These are phyloP conservation scores for Prosopis cineraria DNA, from an alignment of 306 rosid species.

Conservation along the genomic window DNA sequence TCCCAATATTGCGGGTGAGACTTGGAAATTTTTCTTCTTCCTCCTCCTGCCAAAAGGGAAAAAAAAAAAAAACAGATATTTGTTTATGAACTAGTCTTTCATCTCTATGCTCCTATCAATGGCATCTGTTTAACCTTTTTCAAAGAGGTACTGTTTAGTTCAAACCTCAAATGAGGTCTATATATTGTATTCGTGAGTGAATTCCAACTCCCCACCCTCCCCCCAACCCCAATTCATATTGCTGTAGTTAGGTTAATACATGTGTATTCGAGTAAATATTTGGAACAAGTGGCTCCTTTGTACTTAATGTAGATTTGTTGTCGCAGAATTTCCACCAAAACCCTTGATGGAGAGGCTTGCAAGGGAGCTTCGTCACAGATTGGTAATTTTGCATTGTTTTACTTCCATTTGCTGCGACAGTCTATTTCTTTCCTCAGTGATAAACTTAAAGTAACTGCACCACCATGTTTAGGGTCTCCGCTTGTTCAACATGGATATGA, in stretches of 20 bases:
- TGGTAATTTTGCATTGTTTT: constrained; percentile 23
- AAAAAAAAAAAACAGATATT: background rate
- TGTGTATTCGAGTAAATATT: background rate
- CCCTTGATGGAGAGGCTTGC: constrained; percentile 39
- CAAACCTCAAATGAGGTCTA: background rate
- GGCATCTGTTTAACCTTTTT: background rate
- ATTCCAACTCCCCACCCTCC: too few species aligned
- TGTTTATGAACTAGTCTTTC: constrained; percentile 4
- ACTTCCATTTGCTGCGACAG: background rate
- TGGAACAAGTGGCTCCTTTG: constrained; percentile 3
- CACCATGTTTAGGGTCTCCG: constrained; percentile 35
- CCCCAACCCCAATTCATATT: background rate
- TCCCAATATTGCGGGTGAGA: constrained; percentile 40
- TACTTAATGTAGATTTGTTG: background rate
- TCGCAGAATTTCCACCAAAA: constrained; percentile 39
- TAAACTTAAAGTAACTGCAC: background rate
- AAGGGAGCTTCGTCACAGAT: constrained; percentile 34
- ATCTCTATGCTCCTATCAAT: background rate
- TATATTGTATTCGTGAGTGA: constrained; percentile 9
- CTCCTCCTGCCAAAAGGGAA: background rate
- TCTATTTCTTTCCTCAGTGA: background rate
- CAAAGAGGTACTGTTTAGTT: background rate
- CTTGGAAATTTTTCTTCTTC: background rate
- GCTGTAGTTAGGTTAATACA: constrained; percentile 2
- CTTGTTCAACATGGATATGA: constrained; percentile 44